Base-by-base conservation (phyloP, 805 yeast species). In the Zygoascus flipseniorum region DNA sequence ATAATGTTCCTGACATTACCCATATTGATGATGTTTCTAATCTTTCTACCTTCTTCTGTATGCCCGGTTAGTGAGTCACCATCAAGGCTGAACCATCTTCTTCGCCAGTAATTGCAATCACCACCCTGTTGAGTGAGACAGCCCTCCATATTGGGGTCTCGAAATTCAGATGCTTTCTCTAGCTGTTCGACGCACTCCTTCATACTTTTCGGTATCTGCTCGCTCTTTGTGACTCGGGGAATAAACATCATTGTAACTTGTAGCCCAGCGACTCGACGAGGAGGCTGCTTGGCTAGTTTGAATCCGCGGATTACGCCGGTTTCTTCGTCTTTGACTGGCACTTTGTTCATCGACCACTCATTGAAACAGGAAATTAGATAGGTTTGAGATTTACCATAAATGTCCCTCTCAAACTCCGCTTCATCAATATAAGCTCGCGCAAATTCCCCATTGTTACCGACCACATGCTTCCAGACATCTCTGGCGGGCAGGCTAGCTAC, bases 111-210 rank as follows among this genome's bases (percentile, higher is more conserved):
- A 9, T 76, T 77, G 59, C 92, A 78, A 70, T 90, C 97, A 11
- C 97, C 97, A 16, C 97, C 97, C 63, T 85, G 90, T 70, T 90
- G 97, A 61, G 81, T 80, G 69, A 90, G 71, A 61, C 73, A 83
- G 0, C 97, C 97, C 63, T 83, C 20, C 28, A 51, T 35, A 18
- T 52, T 31, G 31, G 54, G 44, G 31, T 52, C 41, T 18, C 46
- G 44, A 47, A 19, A 48, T 42, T 46, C 46, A 18, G 23, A 9
- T n/a, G 57, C 55, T 31, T 23, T 16, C 10, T 47, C 28, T 31
- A 54, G 48, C 5, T 77, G 76, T 26, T 75, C 69, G 54, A 69
- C 71, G 46, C 60, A 52, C 11, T 31, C 51, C 31, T 52, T 50
- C 61, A 84, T 80, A 54, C 83, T 79, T 1, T 74, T 65, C 1